These are phyloP conservation scores for Microglena sp. DNA, from an alignment of 139 green algal species.

Conservation along the genomic window DNA sequence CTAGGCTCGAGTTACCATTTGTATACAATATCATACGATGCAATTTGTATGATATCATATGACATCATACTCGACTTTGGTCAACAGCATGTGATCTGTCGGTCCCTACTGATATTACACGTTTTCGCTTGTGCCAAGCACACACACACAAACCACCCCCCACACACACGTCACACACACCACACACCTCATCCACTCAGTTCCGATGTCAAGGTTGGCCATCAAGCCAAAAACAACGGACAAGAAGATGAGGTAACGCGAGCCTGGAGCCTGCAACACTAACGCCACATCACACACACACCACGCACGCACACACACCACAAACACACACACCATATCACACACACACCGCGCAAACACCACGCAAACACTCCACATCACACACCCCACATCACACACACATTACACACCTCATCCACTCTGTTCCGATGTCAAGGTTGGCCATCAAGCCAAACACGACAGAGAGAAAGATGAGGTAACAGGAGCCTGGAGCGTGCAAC, in stretches of 20 bases:
- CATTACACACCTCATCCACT: conserved; percentile 48
- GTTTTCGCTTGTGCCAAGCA: too few species aligned
- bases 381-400: background rate
- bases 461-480: conserved; percentile 50
- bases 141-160: conserved; percentile 3
- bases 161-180: background rate
- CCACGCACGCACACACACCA: background rate
- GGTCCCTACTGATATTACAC: too few species aligned
- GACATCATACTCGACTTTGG: too few species aligned
- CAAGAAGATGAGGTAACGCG: conserved; percentile 54
- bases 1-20: too few species aligned
- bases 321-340: background rate
- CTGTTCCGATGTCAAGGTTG: conserved; percentile 69
- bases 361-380: background rate
- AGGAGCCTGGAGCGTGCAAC: conserved; percentile 35
- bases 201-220: conserved; percentile 68
- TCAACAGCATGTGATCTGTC: too few species aligned
- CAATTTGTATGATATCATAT: too few species aligned
- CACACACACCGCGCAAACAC: background rate
- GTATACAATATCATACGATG: too few species aligned
- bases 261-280: too few species aligned
- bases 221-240: conserved; percentile 59
- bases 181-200: conserved; percentile 49
- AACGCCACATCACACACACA: background rate
- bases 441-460: conserved; percentile 56